Conservation (phyloP, 139 green algal species). For the Chlorella sp. region DNA sequence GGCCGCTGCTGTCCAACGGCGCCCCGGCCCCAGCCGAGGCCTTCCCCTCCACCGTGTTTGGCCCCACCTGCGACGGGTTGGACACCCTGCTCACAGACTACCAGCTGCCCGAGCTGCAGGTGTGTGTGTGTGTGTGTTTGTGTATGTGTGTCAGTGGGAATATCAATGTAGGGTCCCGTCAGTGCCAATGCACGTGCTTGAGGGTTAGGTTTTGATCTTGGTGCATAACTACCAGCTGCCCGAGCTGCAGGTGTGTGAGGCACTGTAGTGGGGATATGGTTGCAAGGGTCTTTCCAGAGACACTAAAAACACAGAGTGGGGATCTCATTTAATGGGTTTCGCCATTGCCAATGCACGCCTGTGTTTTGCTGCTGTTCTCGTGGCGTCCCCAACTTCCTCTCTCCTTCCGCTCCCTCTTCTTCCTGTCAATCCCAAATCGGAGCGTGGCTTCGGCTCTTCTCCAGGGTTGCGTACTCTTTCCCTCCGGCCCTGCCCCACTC, state of each 20-base stretch:
- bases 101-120: slow-evolving; percentile 44
- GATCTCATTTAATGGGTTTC: too few relatives aligned
- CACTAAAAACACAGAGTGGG: too few relatives aligned
- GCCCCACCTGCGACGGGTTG: slow-evolving; percentile 87
- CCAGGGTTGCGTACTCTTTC: too few relatives aligned
- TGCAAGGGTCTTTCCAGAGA: too few relatives aligned
- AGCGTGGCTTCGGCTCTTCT: too few relatives aligned
- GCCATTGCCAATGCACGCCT: too few relatives aligned
- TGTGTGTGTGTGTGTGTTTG: slow-evolving; percentile 72
- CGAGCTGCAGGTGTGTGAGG: slow-evolving; percentile 69
- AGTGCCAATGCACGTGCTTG: too few relatives aligned
- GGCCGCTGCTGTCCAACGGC: slow-evolving; percentile 30
- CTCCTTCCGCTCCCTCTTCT: not conserved
- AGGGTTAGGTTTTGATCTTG: too few relatives aligned
- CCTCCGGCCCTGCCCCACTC: too few relatives aligned
- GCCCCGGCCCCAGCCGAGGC: not conserved
- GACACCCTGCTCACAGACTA: slow-evolving; percentile 57
- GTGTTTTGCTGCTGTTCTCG: too few relatives aligned
- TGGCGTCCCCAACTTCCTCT: not conserved
- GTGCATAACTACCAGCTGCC: slow-evolving; percentile 35
- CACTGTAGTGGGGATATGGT: slow-evolving; percentile 37
- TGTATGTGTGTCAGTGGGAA: not conserved
- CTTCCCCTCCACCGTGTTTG: slow-evolving; percentile 81
- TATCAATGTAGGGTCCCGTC: not conserved
- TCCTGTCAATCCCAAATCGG: too few relatives aligned